Conservation (phyloP, 306 rosid genomes). For the Begonia masoniana region DNA sequence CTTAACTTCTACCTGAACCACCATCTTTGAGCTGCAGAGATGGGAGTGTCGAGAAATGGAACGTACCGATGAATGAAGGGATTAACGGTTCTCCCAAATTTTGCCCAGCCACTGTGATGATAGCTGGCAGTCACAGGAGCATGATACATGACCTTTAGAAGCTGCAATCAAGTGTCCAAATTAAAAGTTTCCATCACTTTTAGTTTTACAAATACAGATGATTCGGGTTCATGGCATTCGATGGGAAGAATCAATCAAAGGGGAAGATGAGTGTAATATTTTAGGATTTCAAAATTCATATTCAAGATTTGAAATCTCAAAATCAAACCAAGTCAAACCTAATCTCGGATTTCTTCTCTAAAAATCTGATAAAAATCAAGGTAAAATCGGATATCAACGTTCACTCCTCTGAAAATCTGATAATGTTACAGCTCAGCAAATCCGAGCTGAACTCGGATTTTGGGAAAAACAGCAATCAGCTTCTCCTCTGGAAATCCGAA, state of each 20-base stretch:
- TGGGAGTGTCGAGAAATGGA: conserved; percentile 53
- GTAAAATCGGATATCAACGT: too few species aligned
- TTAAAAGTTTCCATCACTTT: background rate
- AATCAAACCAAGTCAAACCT: too few species aligned
- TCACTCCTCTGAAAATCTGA: too few species aligned
- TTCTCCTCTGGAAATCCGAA: too few species aligned
- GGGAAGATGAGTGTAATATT: background rate
- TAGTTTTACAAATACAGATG: background rate
- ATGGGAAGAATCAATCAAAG: conserved; percentile 1
- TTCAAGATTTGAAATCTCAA: too few species aligned
- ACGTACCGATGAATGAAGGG: conserved; percentile 53
- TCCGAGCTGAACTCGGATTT: too few species aligned
- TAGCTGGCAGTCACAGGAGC: conserved; percentile 73
- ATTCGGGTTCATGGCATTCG: background rate
- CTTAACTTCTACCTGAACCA: conserved; percentile 60
- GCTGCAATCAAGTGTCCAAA: conserved; percentile 23
- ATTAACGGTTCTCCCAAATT: conserved; percentile 42
- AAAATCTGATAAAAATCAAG: too few species aligned
- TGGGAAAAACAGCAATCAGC: too few species aligned
- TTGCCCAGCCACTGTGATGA: conserved; percentile 84
- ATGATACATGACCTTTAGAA: conserved; percentile 87
- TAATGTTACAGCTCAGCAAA: too few species aligned
- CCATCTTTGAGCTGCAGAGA: conserved; percentile 78
- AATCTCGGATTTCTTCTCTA: too few species aligned
- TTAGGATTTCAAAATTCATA: too few species aligned